These are phyloP conservation scores for Fragaria nilgerrensis DNA, from an alignment of 306 rosid genomes.

Conservation along the genomic window DNA sequence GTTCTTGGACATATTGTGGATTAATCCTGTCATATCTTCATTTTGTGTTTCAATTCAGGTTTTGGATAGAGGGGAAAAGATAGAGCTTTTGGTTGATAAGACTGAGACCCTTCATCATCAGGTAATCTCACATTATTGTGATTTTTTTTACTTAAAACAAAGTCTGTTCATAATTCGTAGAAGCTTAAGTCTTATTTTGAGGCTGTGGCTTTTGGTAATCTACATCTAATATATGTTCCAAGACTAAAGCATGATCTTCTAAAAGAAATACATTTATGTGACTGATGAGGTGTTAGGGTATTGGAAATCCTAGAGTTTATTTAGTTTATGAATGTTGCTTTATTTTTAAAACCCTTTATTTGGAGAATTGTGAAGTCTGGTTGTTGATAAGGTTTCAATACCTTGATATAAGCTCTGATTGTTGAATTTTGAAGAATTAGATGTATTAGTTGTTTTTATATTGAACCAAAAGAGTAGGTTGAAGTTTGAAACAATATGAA, in stretches of 20 bases:
- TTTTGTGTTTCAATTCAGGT: conserved; percentile 53
- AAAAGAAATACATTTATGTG: no score
- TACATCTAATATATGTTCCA: not conserved
- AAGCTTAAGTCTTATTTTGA: not conserved
- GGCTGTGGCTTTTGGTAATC: not conserved
- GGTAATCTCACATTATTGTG: conserved; percentile 38
- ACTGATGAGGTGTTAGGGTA: no score
- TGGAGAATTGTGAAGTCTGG: no score
- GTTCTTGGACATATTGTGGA: conserved; percentile 3
- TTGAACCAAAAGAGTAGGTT: no score
- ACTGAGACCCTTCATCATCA: conserved; percentile 95
- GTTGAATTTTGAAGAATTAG: no score
- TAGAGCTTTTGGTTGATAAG: conserved; percentile 96
- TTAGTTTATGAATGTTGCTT: no score
- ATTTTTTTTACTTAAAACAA: not conserved
- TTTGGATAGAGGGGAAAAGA: conserved; percentile 93
- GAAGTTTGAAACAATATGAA: no score
- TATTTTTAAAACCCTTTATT: no score
- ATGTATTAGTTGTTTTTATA: no score
- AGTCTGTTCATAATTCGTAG: not conserved
- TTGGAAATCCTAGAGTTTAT: no score
- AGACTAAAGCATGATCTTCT: not conserved
- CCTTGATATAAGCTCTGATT: no score
- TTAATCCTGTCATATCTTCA: conserved; percentile 5
- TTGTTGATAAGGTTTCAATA: no score